Conservation (phyloP, 164 flowering plant genomes). For the Malania oleifera region DNA sequence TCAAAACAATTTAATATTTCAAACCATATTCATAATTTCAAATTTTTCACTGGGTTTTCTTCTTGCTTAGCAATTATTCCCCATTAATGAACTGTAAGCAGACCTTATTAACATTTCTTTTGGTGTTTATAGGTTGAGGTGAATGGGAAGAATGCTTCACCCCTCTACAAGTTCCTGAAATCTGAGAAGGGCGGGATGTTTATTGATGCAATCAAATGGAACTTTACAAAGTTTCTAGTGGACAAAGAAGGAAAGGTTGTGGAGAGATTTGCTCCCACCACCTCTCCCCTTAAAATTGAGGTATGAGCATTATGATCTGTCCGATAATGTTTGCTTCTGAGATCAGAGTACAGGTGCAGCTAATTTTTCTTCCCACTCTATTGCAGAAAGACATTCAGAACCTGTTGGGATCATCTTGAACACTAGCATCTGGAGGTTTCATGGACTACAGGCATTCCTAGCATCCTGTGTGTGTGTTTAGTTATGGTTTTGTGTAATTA, state of each 20-base stretch:
- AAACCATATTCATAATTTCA: not conserved
- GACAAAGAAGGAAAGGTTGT: constrained; percentile 81
- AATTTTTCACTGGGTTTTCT: not conserved
- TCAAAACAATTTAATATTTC: not conserved
- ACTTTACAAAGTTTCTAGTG: constrained; percentile 88
- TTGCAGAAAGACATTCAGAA: constrained; percentile 66
- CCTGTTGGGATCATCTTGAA: constrained; percentile 40
- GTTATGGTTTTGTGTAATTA: too few relatives aligned
- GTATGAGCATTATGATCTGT: constrained; percentile 22
- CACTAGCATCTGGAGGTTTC: not conserved
- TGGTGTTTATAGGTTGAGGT: constrained; percentile 56
- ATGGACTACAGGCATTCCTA: too few relatives aligned
- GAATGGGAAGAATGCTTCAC: constrained; percentile 76
- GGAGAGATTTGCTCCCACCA: constrained; percentile 70
- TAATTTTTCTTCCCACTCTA: constrained; percentile 10
- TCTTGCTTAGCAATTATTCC: not conserved
- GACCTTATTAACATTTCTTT: not conserved
- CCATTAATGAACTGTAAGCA: not conserved
- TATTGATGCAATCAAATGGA: constrained; percentile 84
- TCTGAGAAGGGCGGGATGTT: constrained; percentile 67
- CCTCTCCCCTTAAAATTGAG: constrained; percentile 80
- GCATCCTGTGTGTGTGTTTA: too few relatives aligned
- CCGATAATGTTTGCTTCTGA: not conserved
- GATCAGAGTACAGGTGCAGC: not conserved
- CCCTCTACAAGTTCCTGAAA: constrained; percentile 74